Conservation (phyloP, 176 grass and related monocot species). For the Stipa capillata region DNA sequence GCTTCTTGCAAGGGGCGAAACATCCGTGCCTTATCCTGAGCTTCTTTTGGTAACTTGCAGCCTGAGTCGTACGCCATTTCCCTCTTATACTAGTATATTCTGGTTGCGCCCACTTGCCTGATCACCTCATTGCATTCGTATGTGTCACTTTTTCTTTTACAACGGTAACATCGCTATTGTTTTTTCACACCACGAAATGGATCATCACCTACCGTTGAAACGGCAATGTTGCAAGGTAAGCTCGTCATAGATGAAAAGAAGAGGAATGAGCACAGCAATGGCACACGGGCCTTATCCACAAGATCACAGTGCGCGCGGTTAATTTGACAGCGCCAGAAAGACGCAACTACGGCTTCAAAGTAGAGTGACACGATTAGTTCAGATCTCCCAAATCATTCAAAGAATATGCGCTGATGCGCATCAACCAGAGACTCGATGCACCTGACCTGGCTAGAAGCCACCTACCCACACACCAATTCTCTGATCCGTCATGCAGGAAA, state of each 20-base stretch:
- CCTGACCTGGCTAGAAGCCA: neutral
- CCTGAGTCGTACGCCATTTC: neutral
- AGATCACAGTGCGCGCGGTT: neutral
- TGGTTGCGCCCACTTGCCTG: neutral
- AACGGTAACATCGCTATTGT: neutral
- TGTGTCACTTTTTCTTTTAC: neutral
- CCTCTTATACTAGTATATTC: neutral
- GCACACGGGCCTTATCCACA: neutral
- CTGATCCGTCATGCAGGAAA: neutral
- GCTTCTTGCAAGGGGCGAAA: neutral
- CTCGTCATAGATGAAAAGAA: neutral
- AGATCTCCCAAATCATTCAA: neutral
- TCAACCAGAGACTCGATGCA: neutral
- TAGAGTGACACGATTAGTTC: neutral
- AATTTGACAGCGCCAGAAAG: neutral
- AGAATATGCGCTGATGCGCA: neutral
- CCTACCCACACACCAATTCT: neutral
- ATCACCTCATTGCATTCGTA: neutral
- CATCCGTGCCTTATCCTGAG: conserved; percentile 5
- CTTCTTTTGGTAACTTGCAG: neutral
- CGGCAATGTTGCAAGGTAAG: neutral
- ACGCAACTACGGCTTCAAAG: neutral
- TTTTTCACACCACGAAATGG: neutral
- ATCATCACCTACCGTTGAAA: neutral
- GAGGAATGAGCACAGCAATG: neutral